Conservation (phyloP, 2,329 filamentous ascomycete species). For the Microascus cirrosus region DNA sequence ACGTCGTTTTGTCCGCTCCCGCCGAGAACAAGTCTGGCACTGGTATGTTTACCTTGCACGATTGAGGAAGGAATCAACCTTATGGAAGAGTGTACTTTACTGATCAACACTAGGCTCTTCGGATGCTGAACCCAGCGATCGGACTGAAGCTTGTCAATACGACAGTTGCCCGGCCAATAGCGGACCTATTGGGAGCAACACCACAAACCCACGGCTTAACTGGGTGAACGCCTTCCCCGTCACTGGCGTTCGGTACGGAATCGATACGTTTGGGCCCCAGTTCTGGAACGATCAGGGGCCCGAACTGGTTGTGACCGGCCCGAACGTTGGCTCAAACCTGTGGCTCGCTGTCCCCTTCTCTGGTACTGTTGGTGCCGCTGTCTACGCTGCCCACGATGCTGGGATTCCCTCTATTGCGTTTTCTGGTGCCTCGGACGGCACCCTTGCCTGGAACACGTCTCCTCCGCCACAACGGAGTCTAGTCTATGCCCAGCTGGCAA, state of each 20-base stretch:
- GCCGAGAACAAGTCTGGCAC: conserved; percentile 55
- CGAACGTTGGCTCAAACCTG: conserved; percentile 49
- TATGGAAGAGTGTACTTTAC: no score
- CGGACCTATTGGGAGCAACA: conserved; percentile 45
- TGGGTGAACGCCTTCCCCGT: conserved; percentile 64
- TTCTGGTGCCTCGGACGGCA: conserved; percentile 39
- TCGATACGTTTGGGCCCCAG: conserved; percentile 40
- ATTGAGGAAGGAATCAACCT: background rate
- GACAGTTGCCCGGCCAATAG: conserved; percentile 47
- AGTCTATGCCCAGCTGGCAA: conserved; percentile 54
- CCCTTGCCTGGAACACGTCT: conserved; percentile 44
- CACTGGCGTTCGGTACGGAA: conserved; percentile 52
- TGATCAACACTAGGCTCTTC: conserved; percentile 30
- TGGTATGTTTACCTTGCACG: conserved; percentile 23
- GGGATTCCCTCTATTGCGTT: conserved; percentile 60
- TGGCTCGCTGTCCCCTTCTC: conserved; percentile 46
- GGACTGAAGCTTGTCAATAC: conserved; percentile 45
- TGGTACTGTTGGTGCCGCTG: conserved; percentile 56
- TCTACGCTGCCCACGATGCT: conserved; percentile 39
- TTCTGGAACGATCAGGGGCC: conserved; percentile 40
- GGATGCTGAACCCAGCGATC: conserved; percentile 2
- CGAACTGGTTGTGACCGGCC: conserved; percentile 55
- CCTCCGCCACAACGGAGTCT: conserved; percentile 35
- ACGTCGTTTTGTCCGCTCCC: conserved; percentile 53
- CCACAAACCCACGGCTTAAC: conserved; percentile 46